Conservation (phyloP, 768 basidiomycete species). For the Naganishia randhawae region DNA sequence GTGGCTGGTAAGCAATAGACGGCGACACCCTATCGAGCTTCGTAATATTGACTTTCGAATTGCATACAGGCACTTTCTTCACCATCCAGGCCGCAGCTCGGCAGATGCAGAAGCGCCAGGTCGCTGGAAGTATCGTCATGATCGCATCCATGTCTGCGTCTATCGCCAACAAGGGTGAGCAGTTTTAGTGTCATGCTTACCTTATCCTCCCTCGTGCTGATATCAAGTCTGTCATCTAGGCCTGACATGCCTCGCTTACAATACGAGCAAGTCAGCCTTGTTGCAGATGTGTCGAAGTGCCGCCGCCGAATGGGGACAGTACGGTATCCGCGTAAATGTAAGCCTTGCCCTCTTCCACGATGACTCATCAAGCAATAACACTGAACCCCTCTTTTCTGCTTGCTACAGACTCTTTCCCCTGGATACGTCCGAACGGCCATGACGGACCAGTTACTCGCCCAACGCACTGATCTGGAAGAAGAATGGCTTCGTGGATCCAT, state of each 20-base stretch:
- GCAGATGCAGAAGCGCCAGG: conserved; percentile 26
- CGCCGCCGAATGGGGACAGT: conserved; percentile 49
- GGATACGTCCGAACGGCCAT: conserved; percentile 46
- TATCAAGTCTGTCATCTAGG: conserved; percentile 22
- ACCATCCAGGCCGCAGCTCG: conserved; percentile 14
- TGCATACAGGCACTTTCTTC: conserved; percentile 17
- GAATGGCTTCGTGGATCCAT: conserved; percentile 36
- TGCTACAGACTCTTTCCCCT: conserved; percentile 38
- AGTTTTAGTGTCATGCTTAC: not conserved
- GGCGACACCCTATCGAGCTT: not conserved
- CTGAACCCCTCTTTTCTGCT: not conserved
- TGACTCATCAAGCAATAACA: not conserved
- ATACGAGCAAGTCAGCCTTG: conserved; percentile 47
- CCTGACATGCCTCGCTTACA: conserved; percentile 40
- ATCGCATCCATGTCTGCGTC: conserved; percentile 12
- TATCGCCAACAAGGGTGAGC: conserved; percentile 26
- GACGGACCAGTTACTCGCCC: conserved; percentile 37
- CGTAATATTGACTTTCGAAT: not conserved
- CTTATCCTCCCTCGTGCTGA: no score
- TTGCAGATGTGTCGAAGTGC: conserved; percentile 45
- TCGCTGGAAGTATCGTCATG: conserved; percentile 32
- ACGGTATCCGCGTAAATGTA: conserved; percentile 46
- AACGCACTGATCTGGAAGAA: conserved; percentile 37
- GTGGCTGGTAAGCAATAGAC: conserved; percentile 32
- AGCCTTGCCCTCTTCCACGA: conserved; percentile 19